These are phyloP conservation scores for Daldinia caldariorum DNA, from an alignment of 495 filamentous ascomycete genomes.

Conservation along the genomic window DNA sequence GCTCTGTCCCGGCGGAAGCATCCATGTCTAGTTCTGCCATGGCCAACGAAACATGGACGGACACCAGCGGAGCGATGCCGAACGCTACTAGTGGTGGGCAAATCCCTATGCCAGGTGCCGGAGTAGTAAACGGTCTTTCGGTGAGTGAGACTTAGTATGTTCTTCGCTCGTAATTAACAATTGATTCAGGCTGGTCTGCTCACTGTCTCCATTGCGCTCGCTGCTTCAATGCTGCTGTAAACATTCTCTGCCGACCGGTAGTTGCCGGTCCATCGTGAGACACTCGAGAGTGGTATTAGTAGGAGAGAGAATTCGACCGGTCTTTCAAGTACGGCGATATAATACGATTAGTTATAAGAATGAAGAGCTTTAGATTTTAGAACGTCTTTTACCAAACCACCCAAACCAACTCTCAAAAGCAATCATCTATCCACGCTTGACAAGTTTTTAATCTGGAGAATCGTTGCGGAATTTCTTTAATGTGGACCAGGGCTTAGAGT, in stretches of 20 bases:
- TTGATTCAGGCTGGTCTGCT: constrained; percentile 32
- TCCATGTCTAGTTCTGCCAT: constrained; percentile 21
- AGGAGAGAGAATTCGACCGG: not conserved
- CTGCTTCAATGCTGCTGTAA: constrained; percentile 37
- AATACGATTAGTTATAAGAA: not conserved
- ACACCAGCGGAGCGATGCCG: constrained; percentile 24
- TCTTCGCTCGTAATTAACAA: constrained; percentile 20
- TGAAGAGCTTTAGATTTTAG: not conserved
- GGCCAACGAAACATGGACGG: constrained; percentile 19
- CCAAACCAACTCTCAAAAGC: not conserved
- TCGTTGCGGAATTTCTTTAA: not conserved
- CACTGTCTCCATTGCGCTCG: constrained; percentile 28
- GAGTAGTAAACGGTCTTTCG: constrained; percentile 29
- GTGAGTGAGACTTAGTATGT: constrained; percentile 22
- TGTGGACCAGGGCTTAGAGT: not conserved
- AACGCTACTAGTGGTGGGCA: constrained; percentile 26
- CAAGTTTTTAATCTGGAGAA: not conserved
- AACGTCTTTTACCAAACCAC: not conserved
- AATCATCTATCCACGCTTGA: not conserved
- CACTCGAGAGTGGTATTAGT: too few species aligned
- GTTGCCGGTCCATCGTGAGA: not conserved
- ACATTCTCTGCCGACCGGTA: not conserved
- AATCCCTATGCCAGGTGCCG: constrained; percentile 20
- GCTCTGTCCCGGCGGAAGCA: constrained; percentile 19
- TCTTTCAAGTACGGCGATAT: not conserved